Conservation (phyloP, 2,329 filamentous ascomycete genomes). For the Penicillium janthinellum region DNA sequence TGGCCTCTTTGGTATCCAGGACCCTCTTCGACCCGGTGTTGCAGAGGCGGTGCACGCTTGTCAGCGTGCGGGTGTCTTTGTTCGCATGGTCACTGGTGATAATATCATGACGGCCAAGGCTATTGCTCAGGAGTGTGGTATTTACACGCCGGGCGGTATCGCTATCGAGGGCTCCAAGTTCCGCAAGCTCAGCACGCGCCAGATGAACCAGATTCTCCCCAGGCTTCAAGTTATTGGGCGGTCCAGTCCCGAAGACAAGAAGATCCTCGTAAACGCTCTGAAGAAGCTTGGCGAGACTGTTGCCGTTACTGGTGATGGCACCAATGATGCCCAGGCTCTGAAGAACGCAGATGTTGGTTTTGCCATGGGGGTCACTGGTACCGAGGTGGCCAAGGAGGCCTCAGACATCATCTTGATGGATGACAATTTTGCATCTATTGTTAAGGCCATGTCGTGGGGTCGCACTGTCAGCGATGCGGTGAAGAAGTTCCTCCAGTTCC, state of each 20-base stretch:
- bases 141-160: conserved; percentile 66
- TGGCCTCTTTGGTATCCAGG: conserved; percentile 76
- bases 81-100: conserved; percentile 85
- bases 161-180: conserved; percentile 80
- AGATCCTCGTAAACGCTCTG: conserved; percentile 69
- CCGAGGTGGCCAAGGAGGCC: conserved; percentile 81
- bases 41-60: conserved; percentile 71
- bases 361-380: conserved; percentile 82
- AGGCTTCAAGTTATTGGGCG: conserved; percentile 70
- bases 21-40: conserved; percentile 76
- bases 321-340: conserved; percentile 79
- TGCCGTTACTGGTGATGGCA: conserved; percentile 80
- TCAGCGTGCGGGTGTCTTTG: conserved; percentile 74
- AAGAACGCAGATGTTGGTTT: conserved; percentile 82
- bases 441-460: conserved; percentile 81
- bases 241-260: conserved; percentile 77
- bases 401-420: conserved; percentile 86
- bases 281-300: conserved; percentile 76
- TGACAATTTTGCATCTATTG: conserved; percentile 84
- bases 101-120: conserved; percentile 78
- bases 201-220: conserved; percentile 69
- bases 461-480: conserved; percentile 75
- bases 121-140: conserved; percentile 77
- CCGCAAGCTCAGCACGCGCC: conserved; percentile 66
- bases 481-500: conserved; percentile 67